Percentiles rank a stretch among this genome's conserved stretches.
Evolutionary conservation across 2,329 filamentous ascomycete species (phyloP).

Genomic region (Leptosphaerulina australis): DNA sequence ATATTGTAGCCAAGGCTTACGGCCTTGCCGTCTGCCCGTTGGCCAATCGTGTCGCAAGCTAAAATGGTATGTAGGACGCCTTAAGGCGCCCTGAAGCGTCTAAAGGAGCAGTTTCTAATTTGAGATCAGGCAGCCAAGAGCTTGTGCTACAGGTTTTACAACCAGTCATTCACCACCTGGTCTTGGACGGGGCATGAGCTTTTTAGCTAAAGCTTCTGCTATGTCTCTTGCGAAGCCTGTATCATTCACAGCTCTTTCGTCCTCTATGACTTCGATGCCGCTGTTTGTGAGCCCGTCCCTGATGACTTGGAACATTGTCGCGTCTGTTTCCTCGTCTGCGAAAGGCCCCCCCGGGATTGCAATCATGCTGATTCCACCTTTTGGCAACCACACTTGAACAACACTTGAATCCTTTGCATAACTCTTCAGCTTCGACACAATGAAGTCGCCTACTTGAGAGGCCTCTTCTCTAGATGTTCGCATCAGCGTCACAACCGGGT

Average conservation of each 20-base stretch:
- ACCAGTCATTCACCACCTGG: neutral
- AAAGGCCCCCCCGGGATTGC: constrained; percentile 61
- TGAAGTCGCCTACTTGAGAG: constrained; percentile 59
- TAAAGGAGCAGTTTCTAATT: constrained; percentile 2
- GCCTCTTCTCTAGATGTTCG: constrained; percentile 66
- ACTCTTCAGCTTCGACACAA: constrained; percentile 59
- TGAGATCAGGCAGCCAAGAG: constrained; percentile 3
- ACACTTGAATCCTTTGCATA: constrained; percentile 49
- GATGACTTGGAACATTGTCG: constrained; percentile 56
- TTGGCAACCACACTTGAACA: constrained; percentile 65
- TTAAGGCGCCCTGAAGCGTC: constrained; percentile 10
- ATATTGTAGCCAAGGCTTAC: too few species aligned
- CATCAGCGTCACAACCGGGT: constrained; percentile 70
- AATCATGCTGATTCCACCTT: constrained; percentile 66
- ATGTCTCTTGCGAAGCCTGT: constrained; percentile 57
- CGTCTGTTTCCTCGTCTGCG: constrained; percentile 56
- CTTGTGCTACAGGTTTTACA: neutral
- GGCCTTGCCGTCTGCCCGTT: neutral
- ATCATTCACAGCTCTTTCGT: constrained; percentile 62
- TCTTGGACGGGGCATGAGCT: constrained; percentile 22
- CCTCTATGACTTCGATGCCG: constrained; percentile 58
- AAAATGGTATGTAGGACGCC: constrained; percentile 15
- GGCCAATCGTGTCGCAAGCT: constrained; percentile 7
- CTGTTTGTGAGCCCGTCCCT: constrained; percentile 56
- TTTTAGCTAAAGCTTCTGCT: constrained; percentile 50